A percentile compares a stretch with the other conserved stretches of the same genome.
Evolutionary conservation across 75 land plant species (phyloP).

Genomic region (Pinus albicaulis): DNA sequence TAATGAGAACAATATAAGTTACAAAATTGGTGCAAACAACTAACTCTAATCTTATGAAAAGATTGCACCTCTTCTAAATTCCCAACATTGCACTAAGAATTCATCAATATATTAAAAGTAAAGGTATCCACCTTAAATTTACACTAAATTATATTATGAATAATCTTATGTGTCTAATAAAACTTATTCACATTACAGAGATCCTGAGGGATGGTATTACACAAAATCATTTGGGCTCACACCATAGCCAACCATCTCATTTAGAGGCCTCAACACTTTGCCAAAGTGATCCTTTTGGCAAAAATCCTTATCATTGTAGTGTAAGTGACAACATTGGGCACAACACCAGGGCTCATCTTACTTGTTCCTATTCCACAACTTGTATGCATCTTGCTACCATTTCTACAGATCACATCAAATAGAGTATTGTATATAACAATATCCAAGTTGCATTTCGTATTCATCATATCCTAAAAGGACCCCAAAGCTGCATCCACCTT

Average conservation of each 20-base stretch:
- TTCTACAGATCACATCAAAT: constrained; percentile 66
- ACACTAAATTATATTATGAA: constrained; percentile 23
- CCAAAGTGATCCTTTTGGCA: constrained; percentile 50
- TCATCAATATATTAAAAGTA: constrained; percentile 56
- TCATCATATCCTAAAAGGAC: constrained; percentile 35
- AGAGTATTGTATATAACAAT: constrained; percentile 54
- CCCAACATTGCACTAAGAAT: constrained; percentile 53
- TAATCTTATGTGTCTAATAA: constrained; percentile 59
- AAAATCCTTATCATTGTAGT: constrained; percentile 72
- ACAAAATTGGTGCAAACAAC: constrained; percentile 49
- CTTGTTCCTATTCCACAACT: constrained; percentile 44
- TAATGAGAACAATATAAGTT: constrained; percentile 40
- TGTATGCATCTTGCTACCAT: constrained; percentile 37
- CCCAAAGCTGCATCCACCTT: constrained; percentile 41
- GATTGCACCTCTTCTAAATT: constrained; percentile 48
- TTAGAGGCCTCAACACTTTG: constrained; percentile 52
- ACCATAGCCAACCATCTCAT: constrained; percentile 69
- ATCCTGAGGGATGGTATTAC: constrained; percentile 71
- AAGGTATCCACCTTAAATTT: constrained; percentile 57
- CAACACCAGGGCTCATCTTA: constrained; percentile 14
- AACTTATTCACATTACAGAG: constrained; percentile 54
- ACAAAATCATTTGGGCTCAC: constrained; percentile 61
- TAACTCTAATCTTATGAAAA: constrained; percentile 52
- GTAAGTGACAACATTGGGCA: constrained; percentile 68
- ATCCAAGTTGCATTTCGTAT: constrained; percentile 37